Conservation (phyloP, 1,284 basidiomycete species). For the Sporisorium graminicola region DNA sequence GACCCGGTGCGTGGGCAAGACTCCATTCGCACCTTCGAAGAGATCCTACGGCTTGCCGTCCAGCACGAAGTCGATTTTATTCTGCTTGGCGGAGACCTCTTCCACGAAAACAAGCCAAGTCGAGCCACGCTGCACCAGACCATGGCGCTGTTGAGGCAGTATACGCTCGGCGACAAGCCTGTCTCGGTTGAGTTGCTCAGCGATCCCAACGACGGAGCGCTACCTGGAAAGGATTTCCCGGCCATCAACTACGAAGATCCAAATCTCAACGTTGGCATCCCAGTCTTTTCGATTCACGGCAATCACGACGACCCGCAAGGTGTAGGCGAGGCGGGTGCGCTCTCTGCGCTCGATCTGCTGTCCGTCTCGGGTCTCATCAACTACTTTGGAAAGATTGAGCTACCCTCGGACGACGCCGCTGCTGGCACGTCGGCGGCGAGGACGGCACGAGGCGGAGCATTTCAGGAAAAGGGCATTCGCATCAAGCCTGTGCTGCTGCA, state of each 20-base stretch:
- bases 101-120: conserved; percentile 97
- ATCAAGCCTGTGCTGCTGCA: conserved; percentile 88
- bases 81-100: conserved; percentile 92
- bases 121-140: conserved; percentile 80
- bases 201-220: conserved; percentile 83
- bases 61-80: conserved; percentile 76
- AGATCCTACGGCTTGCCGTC: conserved; percentile 89
- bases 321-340: conserved; percentile 84
- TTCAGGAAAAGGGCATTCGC: conserved; percentile 83
- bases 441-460: conserved; percentile 71
- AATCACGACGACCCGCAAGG: conserved; percentile 99
- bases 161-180: conserved; percentile 87
- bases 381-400: conserved; percentile 89
- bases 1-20: conserved; percentile 95
- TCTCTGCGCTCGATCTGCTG: conserved; percentile 93
- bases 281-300: conserved; percentile 98
- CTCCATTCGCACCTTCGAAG: conserved; percentile 92
- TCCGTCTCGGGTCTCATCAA: conserved; percentile 94
- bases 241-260: conserved; percentile 97
- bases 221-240: conserved; percentile 75
- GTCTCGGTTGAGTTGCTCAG: conserved; percentile 90
- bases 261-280: conserved; percentile 92
- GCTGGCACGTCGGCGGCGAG: conserved; percentile 23
- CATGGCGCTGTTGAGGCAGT: conserved; percentile 90
- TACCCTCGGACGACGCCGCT: conserved; percentile 65